phyloP scores from a whole-genome alignment of 345 rosid genomes.

The Lepidium sativum region DNA sequence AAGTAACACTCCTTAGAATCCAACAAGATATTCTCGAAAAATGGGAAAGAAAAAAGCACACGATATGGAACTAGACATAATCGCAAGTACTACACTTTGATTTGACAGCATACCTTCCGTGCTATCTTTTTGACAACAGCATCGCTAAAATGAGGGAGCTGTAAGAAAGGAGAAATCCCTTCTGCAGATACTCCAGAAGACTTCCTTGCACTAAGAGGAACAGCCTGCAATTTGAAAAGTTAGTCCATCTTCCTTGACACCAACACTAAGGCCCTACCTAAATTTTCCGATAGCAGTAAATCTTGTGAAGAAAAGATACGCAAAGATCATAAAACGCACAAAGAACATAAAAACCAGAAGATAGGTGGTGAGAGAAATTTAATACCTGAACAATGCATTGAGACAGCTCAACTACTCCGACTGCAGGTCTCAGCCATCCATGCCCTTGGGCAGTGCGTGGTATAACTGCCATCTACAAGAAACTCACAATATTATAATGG shows the following conservation, averaged over 20 bases:
- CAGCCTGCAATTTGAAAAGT: constrained; percentile 49
- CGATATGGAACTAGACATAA: background rate
- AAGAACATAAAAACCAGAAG: background rate
- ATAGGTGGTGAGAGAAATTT: background rate
- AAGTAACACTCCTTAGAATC: background rate
- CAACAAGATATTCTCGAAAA: background rate
- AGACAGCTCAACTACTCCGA: constrained; percentile 92
- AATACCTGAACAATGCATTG: constrained; percentile 92
- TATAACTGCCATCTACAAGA: constrained; percentile 79
- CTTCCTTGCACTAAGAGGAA: constrained; percentile 95
- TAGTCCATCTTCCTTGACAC: constrained; percentile 1
- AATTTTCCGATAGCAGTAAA: background rate
- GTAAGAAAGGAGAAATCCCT: constrained; percentile 89
- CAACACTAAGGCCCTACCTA: constrained; percentile 4
- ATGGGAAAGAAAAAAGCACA: background rate
- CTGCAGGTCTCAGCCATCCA: constrained; percentile 99
- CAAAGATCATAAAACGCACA: background rate
- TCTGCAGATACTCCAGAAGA: constrained; percentile 77
- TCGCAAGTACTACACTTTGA: constrained; percentile 3
- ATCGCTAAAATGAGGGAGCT: constrained; percentile 89
- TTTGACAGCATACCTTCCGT: constrained; percentile 56
- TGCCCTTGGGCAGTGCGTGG: constrained; percentile 86
- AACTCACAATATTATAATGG: background rate
- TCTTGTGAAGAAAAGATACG: background rate
- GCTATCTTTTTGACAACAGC: constrained; percentile 73